A percentile compares a stretch with the other conserved stretches of the same genome.
Conservation (phyloP, 116 monocot species). For the Zostera marina region DNA sequence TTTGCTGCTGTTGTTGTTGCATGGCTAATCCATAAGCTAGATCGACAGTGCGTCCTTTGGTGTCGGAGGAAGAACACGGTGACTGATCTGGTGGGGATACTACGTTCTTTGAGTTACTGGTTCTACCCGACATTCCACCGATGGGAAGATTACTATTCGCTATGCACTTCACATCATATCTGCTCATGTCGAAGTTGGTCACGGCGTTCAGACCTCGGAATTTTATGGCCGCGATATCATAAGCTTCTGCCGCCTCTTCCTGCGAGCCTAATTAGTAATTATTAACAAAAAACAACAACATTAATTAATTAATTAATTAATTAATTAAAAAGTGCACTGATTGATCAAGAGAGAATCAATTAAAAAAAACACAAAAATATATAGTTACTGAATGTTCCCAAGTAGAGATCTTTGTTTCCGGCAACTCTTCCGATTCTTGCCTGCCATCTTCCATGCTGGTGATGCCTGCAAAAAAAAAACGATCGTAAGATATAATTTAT, state of each 20-base stretch:
- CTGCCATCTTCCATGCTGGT: conserved; percentile 65
- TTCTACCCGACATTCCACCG: not conserved
- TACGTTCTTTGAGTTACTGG: too few species aligned
- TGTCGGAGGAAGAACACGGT: too few species aligned
- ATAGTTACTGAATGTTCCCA: conserved; percentile 60
- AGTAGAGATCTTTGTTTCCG: conserved; percentile 68
- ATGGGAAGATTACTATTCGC: not conserved
- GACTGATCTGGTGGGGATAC: too few species aligned
- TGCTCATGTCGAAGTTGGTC: conserved; percentile 4
- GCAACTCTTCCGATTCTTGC: conserved; percentile 63
- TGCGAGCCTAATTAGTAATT: conserved; percentile 1
- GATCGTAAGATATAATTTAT: not conserved
- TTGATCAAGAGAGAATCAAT: not conserved
- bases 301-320: not conserved
- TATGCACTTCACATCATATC: not conserved
- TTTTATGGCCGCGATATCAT: conserved; percentile 7
- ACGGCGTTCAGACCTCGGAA: conserved; percentile 2
- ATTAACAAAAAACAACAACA: not conserved
- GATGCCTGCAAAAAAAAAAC: conserved; percentile 2
- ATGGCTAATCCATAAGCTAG: too few species aligned
- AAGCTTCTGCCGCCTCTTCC: conserved; percentile 5
- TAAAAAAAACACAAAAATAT: not conserved
- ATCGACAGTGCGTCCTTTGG: too few species aligned
- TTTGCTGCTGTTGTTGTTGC: too few species aligned
- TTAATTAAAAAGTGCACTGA: not conserved